A percentile compares a stretch with the other conserved stretches of the same genome.
These are phyloP conservation scores for Heterobasidion parviporum DNA, from an alignment of 1,284 basidiomycete species.

Conservation along the genomic window DNA sequence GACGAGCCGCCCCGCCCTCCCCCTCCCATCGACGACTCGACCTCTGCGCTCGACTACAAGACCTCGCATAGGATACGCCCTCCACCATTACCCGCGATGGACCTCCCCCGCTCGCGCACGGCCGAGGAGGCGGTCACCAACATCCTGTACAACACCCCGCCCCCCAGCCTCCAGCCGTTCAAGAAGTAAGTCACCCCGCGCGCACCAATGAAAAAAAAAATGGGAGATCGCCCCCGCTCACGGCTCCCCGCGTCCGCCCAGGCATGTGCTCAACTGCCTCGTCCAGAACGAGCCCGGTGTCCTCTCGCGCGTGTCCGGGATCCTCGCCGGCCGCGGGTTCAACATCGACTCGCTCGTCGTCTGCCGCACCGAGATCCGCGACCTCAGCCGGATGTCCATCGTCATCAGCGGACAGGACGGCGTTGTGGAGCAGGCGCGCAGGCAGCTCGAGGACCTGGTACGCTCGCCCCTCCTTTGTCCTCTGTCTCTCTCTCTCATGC, in stretches of 20 bases:
- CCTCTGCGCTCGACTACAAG: conserved; percentile 94
- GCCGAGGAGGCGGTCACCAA: conserved; percentile 95
- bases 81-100: conserved; percentile 71
- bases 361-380: conserved; percentile 95
- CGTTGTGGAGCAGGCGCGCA: conserved; percentile 92
- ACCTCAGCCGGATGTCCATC: conserved; percentile 97
- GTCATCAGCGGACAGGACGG: conserved; percentile 95
- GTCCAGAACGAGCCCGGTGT: conserved; percentile 99
- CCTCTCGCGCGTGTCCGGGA: conserved; percentile 94
- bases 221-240: background rate
- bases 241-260: conserved; percentile 17
- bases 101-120: conserved; percentile 64
- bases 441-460: conserved; percentile 91
- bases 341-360: conserved; percentile 99
- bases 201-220: no score
- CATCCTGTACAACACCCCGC: conserved; percentile 93
- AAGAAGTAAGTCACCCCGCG: conserved; percentile 66
- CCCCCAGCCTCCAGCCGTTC: conserved; percentile 87
- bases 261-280: conserved; percentile 95
- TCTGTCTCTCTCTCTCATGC: background rate
- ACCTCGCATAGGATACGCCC: conserved; percentile 60
- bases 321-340: conserved; percentile 94
- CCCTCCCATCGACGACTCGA: conserved; percentile 78
- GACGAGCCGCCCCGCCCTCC: conserved; percentile 38
- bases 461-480: conserved; percentile 20